A percentile compares a stretch with the other conserved stretches of the same genome.
Conservation (phyloP, 2,329 filamentous ascomycete species). For the Epichloe brachyelytri region DNA sequence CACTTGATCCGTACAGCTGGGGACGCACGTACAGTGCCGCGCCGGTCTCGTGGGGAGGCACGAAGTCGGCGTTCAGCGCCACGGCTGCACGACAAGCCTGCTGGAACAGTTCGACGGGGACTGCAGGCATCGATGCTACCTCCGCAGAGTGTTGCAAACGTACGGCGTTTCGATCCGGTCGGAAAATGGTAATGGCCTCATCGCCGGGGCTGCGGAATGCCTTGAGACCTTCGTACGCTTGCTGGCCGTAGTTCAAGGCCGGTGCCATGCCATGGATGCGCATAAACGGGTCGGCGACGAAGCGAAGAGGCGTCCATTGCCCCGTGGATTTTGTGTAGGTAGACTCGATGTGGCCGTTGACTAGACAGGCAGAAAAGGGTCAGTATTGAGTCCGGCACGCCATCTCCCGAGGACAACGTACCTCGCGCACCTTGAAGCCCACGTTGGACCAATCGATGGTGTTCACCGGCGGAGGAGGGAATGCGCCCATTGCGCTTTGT, state of each 20-base stretch:
- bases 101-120: slow-evolving; percentile 66
- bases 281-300: slow-evolving; percentile 73
- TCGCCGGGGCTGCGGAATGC: slow-evolving; percentile 71
- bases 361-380: slow-evolving; percentile 46
- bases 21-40: slow-evolving; percentile 90
- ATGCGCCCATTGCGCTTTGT: slow-evolving; percentile 32
- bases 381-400: not conserved
- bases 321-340: slow-evolving; percentile 64
- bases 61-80: slow-evolving; percentile 75
- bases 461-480: slow-evolving; percentile 65
- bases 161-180: slow-evolving; percentile 68
- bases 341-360: slow-evolving; percentile 89
- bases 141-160: slow-evolving; percentile 77
- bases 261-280: slow-evolving; percentile 91
- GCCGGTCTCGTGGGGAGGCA: slow-evolving; percentile 78
- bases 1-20: slow-evolving; percentile 73
- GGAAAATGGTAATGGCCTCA: slow-evolving; percentile 68
- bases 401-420: slow-evolving; percentile 21
- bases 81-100: slow-evolving; percentile 70
- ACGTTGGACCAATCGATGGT: slow-evolving; percentile 90
- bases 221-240: slow-evolving; percentile 97
- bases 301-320: slow-evolving; percentile 65
- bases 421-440: slow-evolving; percentile 85
- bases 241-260: slow-evolving; percentile 91
- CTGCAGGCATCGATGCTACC: slow-evolving; percentile 69